A percentile compares a stretch with the other conserved stretches of the same genome.
Conservation (phyloP, 768 basidiomycete species). For the Phanerochaete sordida region DNA sequence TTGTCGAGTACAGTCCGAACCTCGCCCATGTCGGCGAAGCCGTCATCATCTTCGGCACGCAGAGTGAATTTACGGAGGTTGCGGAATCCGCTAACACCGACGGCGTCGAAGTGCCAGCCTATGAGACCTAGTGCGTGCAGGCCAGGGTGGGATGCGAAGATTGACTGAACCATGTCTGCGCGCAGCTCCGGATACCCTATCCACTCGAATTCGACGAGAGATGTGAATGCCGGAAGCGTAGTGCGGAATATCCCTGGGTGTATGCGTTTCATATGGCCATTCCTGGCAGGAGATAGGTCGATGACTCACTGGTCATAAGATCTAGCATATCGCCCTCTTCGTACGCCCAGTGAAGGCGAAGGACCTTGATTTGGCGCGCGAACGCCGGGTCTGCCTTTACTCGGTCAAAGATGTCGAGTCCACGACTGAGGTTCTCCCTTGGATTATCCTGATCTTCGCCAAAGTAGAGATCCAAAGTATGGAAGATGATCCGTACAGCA, state of each 20-base stretch:
- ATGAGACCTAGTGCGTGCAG: conserved; percentile 59
- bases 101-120: conserved; percentile 74
- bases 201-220: conserved; percentile 66
- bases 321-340: conserved; percentile 68
- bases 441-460: conserved; percentile 45
- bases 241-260: conserved; percentile 54
- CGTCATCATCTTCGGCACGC: conserved; percentile 68
- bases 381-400: conserved; percentile 61
- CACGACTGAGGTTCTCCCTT: conserved; percentile 53
- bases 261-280: not conserved
- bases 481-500: conserved; percentile 62
- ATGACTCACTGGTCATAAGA: conserved; percentile 48
- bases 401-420: conserved; percentile 64
- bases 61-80: conserved; percentile 63
- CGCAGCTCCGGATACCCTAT: conserved; percentile 73
- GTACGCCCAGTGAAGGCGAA: conserved; percentile 66
- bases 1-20: conserved; percentile 60
- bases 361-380: conserved; percentile 53
- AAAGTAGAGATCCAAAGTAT: conserved; percentile 64
- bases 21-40: conserved; percentile 68
- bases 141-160: conserved; percentile 50
- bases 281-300: not conserved
- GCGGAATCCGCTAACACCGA: conserved; percentile 57
- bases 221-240: conserved; percentile 59
- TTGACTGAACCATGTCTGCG: conserved; percentile 60